These are phyloP conservation scores for Phialocephala sp. DNA, from an alignment of 2,329 filamentous ascomycete species.

Conservation along the genomic window DNA sequence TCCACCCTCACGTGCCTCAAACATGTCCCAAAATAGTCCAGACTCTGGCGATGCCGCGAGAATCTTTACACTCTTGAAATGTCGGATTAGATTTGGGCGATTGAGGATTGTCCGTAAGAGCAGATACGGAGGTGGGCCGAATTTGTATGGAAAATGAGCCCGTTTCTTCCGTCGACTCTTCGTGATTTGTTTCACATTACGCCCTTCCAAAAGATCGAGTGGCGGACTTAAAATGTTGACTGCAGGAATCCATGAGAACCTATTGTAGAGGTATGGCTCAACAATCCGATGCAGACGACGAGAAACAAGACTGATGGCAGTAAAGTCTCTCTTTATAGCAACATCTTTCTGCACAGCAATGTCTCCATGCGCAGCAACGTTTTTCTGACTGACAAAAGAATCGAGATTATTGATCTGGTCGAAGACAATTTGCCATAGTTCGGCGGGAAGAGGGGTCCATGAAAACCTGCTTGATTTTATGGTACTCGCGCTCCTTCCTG, in stretches of 20 bases:
- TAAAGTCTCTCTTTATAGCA: conserved; percentile 5
- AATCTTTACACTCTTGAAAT: conserved; percentile 17
- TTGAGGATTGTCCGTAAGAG: conserved; percentile 20
- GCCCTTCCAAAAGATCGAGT: background rate
- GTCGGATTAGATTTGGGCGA: conserved; percentile 10
- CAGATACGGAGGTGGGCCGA: conserved; percentile 21
- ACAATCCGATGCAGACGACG: background rate
- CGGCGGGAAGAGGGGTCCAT: background rate
- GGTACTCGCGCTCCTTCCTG: background rate
- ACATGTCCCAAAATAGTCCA: conserved; percentile 20
- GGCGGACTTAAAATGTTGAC: background rate
- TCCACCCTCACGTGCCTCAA: conserved; percentile 23
- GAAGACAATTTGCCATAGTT: conserved; percentile 15
- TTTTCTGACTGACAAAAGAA: background rate
- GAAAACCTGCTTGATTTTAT: background rate
- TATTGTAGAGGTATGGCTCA: background rate
- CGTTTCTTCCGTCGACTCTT: background rate
- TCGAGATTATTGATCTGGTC: background rate
- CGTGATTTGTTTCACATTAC: background rate
- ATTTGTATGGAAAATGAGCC: background rate
- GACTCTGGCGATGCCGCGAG: background rate
- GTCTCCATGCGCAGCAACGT: background rate
- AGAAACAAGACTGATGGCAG: conserved; percentile 13
- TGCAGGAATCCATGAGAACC: background rate
- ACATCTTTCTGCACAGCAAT: background rate